Conservation (phyloP, 495 filamentous ascomycete genomes). For the Amniculicola lignicola region DNA sequence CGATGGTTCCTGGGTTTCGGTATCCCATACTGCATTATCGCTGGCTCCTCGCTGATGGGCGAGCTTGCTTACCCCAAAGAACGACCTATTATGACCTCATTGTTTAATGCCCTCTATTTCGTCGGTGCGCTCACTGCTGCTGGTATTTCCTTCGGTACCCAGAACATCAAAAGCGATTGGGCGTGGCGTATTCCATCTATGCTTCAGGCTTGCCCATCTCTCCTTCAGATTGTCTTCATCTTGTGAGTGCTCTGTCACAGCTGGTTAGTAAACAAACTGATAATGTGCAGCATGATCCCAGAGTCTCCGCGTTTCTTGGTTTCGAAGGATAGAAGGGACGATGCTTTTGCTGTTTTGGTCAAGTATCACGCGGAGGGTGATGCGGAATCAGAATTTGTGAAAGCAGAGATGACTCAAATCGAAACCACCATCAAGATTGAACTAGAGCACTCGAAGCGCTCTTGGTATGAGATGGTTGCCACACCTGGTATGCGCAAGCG, state of each 20-base stretch:
- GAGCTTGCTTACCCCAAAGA: slow-evolving; percentile 28
- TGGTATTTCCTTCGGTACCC: slow-evolving; percentile 17
- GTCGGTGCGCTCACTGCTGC: slow-evolving; percentile 24
- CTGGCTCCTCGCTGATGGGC: slow-evolving; percentile 22
- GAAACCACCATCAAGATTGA: slow-evolving; percentile 22
- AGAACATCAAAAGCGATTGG: slow-evolving; percentile 16
- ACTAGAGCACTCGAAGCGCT: slow-evolving; percentile 21
- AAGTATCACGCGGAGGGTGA: slow-evolving; percentile 29
- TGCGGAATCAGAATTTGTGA: slow-evolving; percentile 9
- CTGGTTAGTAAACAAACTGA: neutral
- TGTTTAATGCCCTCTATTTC: slow-evolving; percentile 28
- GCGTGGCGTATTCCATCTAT: slow-evolving; percentile 25
- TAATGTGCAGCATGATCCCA: slow-evolving; percentile 2
- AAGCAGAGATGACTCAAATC: slow-evolving; percentile 27
- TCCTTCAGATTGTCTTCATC: slow-evolving; percentile 20
- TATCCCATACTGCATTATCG: slow-evolving; percentile 22
- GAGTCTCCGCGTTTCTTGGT: slow-evolving; percentile 26
- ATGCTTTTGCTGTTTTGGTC: slow-evolving; percentile 23
- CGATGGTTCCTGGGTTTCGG: slow-evolving; percentile 26
- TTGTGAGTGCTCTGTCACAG: slow-evolving; percentile 32
- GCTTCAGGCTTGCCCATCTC: slow-evolving; percentile 22
- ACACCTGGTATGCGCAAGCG: slow-evolving; percentile 24
- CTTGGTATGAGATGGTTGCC: slow-evolving; percentile 21
- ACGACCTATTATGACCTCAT: slow-evolving; percentile 17
- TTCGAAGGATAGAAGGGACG: slow-evolving; percentile 21